phyloP scores from a whole-genome alignment of 169 alveolate genomes.

The Cryptosporidium sp. region DNA sequence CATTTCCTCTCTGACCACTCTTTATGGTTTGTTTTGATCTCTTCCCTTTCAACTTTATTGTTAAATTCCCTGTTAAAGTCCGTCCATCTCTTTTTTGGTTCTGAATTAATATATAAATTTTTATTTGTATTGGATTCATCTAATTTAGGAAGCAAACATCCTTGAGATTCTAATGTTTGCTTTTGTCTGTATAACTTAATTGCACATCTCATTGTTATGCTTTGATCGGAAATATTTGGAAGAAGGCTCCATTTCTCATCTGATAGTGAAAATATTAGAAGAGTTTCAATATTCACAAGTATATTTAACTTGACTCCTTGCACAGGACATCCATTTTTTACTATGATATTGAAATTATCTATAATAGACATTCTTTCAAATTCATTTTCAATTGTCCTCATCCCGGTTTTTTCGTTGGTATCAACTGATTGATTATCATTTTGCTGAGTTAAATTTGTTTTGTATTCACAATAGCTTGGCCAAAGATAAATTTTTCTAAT shows the following conservation, averaged over 20 bases:
- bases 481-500: conserved; percentile 26
- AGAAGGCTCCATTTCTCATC: conserved; percentile 28
- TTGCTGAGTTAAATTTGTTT: neutral
- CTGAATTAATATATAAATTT: neutral
- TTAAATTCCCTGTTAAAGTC: conserved; percentile 16
- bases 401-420: neutral
- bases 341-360: conserved; percentile 8
- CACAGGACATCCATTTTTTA: conserved; percentile 16
- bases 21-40: neutral
- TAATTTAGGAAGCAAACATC: conserved; percentile 8
- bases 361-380: neutral
- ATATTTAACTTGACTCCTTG: conserved; percentile 38
- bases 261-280: conserved; percentile 41
- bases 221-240: neutral
- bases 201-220: conserved; percentile 43
- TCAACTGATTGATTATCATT: neutral
- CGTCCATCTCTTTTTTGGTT: conserved; percentile 19
- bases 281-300: conserved; percentile 29
- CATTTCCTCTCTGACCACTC: conserved; percentile 2
- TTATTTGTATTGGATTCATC: neutral
- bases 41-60: neutral
- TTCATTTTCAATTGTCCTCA: neutral
- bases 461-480: conserved; percentile 73
- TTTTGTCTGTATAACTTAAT: neutral
- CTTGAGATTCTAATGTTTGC: conserved; percentile 34